Evolutionary conservation across 345 rosid genomes (phyloP).

Genomic region (Euphorbia lathyris): DNA sequence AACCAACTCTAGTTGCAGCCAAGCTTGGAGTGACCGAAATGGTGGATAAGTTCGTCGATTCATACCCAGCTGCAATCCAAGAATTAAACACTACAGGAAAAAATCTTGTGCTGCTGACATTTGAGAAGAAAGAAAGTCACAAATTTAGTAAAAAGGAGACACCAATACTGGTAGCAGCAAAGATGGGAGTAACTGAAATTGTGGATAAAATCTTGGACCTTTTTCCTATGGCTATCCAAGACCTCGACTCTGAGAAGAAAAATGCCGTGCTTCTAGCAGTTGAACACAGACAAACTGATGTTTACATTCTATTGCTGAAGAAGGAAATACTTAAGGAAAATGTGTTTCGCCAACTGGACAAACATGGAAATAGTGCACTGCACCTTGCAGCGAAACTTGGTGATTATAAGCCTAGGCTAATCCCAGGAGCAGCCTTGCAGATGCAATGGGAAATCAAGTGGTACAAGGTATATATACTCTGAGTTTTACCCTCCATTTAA

Average conservation of each 20-base stretch:
- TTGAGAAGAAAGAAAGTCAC: not conserved
- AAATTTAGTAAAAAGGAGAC: not conserved
- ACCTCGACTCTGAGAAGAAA: not conserved
- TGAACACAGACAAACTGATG: slow-evolving; percentile 19
- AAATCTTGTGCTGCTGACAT: not conserved
- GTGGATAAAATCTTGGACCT: not conserved
- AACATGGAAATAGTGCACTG: slow-evolving; percentile 21
- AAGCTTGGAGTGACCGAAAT: not conserved
- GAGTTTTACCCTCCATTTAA: no score
- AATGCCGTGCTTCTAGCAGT: slow-evolving; percentile 25
- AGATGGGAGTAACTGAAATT: slow-evolving; percentile 1
- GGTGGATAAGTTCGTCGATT: not conserved
- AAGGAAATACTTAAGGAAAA: slow-evolving; percentile 3
- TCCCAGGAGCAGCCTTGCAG: slow-evolving; percentile 27
- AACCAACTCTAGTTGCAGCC: not conserved
- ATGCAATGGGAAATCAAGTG: slow-evolving; percentile 35
- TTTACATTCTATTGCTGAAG: slow-evolving; percentile 11
- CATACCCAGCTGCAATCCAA: not conserved
- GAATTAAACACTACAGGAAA: not conserved
- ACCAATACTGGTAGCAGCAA: slow-evolving; percentile 4
- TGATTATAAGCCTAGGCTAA: slow-evolving; percentile 12
- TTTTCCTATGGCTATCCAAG: not conserved
- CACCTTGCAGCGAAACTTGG: slow-evolving; percentile 23
- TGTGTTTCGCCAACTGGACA: slow-evolving; percentile 17
- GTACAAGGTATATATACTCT: slow-evolving; percentile 8